Conservation (phyloP, 306 rosid genomes). For the Lagenaria siceraria region DNA sequence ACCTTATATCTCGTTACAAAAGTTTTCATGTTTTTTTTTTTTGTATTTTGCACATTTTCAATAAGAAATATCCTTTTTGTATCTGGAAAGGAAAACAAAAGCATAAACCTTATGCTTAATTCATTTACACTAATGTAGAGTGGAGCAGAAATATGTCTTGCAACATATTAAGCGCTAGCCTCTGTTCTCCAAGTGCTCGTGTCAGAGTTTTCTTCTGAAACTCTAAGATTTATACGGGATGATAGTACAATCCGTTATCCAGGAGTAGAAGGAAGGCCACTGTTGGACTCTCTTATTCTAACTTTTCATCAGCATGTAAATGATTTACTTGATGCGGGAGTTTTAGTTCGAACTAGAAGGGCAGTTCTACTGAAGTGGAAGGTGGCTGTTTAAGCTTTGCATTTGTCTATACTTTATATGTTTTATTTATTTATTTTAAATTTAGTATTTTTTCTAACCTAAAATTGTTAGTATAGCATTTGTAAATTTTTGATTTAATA, state of each 20-base stretch:
- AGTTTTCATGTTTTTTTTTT: neutral
- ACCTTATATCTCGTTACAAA: neutral
- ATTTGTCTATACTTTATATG: neutral
- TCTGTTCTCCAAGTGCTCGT: constrained; percentile 48
- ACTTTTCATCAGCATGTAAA: constrained; percentile 52
- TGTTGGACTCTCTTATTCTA: constrained; percentile 45
- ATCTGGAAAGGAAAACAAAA: neutral
- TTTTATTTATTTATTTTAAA: neutral
- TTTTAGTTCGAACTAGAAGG: constrained; percentile 64
- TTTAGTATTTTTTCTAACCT: neutral
- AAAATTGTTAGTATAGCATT: neutral
- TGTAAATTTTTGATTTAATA: neutral
- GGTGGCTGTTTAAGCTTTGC: constrained; percentile 23
- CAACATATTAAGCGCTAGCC: constrained; percentile 72
- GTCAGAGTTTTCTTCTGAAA: constrained; percentile 33
- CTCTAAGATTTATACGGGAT: constrained; percentile 23
- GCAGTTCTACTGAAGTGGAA: constrained; percentile 85
- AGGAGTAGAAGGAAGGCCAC: constrained; percentile 32
- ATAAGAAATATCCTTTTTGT: neutral
- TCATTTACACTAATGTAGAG: constrained; percentile 32
- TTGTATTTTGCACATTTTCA: neutral
- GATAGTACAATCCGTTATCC: constrained; percentile 17
- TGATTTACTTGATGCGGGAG: constrained; percentile 49
- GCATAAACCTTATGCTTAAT: constrained; percentile 9
- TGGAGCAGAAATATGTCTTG: constrained; percentile 73